Base-by-base conservation (phyloP, 139 green algal genomes). In the Micromonas commoda region DNA sequence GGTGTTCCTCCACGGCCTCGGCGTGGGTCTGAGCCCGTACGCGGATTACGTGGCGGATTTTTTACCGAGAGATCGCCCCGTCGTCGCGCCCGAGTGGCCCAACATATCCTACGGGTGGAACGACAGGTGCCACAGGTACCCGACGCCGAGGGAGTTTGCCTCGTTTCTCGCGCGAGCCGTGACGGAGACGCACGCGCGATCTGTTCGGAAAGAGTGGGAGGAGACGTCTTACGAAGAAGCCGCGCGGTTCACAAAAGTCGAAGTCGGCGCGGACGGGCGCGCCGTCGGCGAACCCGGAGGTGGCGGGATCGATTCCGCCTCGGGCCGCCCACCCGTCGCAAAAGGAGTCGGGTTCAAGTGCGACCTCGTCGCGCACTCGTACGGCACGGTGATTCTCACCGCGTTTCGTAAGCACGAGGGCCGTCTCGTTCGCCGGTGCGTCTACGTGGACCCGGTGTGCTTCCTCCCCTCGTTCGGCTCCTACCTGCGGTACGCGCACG, bases 381-480 rank as follows among this genome's bases (percentile, higher is more conserved):
- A 75, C 68, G 68, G 68, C 9, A 75, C 68, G 1, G 68, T 75
- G 37, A 37, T 75, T 6, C 38, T 75, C 24, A 75, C 68, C 37
- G 68, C 34, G 2, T 75, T 75, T 34, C 31, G 68, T 34, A 2
- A 37, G 5, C 38, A 75, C 34, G 35, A 61, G 35, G 37, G 21
- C n/a, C 37, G 61, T 34, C 31, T 60, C 26, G 35, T 75, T n/a
- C 68, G 68, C 24, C 68, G 68, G 26, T 75, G 37, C 37, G 68
- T 75, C 1, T 75, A 63, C 6, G 53, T 75, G 34, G 68, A 75
- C 29, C 68, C 68, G 29, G 68, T 75, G 37, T 75, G 68, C 38
- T 75, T 75, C 33, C 37, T 75, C 2, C 68, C 68, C 20, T 38
- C 68, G 37, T 75, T 75, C 37, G 68, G 68, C 37, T 33, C 34